Conservation (phyloP, 2,329 filamentous ascomycete genomes). For the Neurospora sp. region DNA sequence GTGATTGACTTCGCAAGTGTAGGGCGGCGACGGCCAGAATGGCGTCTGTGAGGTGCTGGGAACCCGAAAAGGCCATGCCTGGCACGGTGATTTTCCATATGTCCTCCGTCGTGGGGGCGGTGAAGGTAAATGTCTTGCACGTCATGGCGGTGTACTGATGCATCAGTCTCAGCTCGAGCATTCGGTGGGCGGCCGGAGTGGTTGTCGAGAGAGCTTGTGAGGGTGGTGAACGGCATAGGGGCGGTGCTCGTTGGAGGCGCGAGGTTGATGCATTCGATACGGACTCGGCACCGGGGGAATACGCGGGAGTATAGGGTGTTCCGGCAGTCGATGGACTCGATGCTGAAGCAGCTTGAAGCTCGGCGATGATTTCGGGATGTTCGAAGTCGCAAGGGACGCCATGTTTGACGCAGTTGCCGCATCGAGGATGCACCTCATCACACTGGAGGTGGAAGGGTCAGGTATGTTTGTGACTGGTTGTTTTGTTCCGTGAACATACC, state of each 20-base stretch:
- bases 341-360: conserved; percentile 27
- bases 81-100: conserved; percentile 54
- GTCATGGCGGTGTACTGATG: conserved; percentile 55
- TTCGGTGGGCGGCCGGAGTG: conserved; percentile 30
- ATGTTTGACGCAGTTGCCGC: conserved; percentile 58
- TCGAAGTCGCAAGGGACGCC: conserved; percentile 58
- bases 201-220: conserved; percentile 25
- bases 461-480: neutral
- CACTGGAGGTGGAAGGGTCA: conserved; percentile 35
- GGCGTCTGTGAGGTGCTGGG: conserved; percentile 50
- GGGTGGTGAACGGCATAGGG: conserved; percentile 26
- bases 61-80: conserved; percentile 48
- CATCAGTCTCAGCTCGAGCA: conserved; percentile 52
- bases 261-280: conserved; percentile 16
- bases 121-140: conserved; percentile 47
- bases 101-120: conserved; percentile 38
- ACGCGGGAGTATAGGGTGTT: conserved; percentile 16
- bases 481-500: conserved; percentile 28
- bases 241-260: conserved; percentile 18
- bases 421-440: conserved; percentile 55
- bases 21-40: conserved; percentile 55
- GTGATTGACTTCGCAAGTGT: conserved; percentile 46
- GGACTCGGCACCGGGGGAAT: conserved; percentile 11
- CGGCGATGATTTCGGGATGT: conserved; percentile 35
- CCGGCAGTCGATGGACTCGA: conserved; percentile 11